A percentile compares a stretch with the other conserved stretches of the same genome.
phyloP scores from a whole-genome alignment of 768 basidiomycete species.

The Lactarius tabidus region DNA sequence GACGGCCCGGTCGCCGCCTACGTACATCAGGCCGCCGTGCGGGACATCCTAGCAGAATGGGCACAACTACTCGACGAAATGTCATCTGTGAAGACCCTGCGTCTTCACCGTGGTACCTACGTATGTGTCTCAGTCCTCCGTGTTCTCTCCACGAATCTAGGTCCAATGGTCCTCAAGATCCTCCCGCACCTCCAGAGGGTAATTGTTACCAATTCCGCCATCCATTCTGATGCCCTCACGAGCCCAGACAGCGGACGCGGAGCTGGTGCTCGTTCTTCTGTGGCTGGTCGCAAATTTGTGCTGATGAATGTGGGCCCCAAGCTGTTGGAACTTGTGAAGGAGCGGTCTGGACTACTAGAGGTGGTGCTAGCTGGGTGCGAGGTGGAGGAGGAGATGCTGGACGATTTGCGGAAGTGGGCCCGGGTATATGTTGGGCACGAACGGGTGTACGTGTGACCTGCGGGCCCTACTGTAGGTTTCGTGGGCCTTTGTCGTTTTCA shows the following conservation, averaged over 20 bases:
- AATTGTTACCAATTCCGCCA: not conserved
- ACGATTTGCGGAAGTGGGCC: not conserved
- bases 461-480: no score
- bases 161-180: not conserved
- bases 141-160: not conserved
- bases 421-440: slow-evolving; percentile 8
- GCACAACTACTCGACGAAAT: not conserved
- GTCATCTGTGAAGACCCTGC: not conserved
- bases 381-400: not conserved
- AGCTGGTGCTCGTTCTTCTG: not conserved
- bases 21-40: not conserved
- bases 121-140: not conserved
- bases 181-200: slow-evolving; percentile 15
- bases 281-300: not conserved
- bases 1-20: not conserved
- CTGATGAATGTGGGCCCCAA: not conserved
- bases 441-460: slow-evolving; percentile 5
- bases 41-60: not conserved
- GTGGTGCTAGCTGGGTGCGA: slow-evolving; percentile 8
- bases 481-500: no score
- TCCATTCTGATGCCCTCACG: not conserved
- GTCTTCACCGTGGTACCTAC: not conserved
- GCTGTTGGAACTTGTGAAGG: slow-evolving; percentile 1
- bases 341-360: slow-evolving; percentile 8
- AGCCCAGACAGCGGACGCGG: not conserved